phyloP scores from a whole-genome alignment of 176 grass and related monocot genomes.

The Pontederia paniculata region DNA sequence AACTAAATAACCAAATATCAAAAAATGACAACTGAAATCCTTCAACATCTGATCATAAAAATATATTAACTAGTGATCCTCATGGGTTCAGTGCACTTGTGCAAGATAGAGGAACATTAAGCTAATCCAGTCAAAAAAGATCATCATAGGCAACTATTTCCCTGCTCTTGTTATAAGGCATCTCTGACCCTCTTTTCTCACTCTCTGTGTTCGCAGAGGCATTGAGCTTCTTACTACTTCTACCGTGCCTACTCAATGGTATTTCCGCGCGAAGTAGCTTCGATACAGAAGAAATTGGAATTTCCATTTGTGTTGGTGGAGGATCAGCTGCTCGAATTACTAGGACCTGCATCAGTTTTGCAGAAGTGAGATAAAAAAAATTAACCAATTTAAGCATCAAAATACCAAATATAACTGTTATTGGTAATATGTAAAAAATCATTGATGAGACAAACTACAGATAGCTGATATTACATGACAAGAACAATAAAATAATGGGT shows the following conservation, averaged over 20 bases:
- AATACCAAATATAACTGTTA: too few species aligned
- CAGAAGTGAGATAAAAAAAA: neutral
- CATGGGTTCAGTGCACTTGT: too few species aligned
- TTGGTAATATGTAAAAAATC: neutral
- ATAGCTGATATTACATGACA: neutral
- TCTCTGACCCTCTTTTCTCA: slow-evolving; percentile 25
- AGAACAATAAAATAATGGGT: too few species aligned
- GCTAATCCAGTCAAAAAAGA: slow-evolving; percentile 38
- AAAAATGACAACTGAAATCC: too few species aligned
- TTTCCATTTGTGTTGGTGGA: slow-evolving; percentile 9
- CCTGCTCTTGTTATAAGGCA: slow-evolving; percentile 21
- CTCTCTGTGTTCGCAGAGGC: slow-evolving; percentile 1
- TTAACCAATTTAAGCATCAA: neutral
- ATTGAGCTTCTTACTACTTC: slow-evolving; percentile 28
- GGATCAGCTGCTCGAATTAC: slow-evolving; percentile 37
- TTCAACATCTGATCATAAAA: too few species aligned
- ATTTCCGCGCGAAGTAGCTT: slow-evolving; percentile 17
- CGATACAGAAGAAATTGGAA: slow-evolving; percentile 10
- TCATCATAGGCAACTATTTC: slow-evolving; percentile 89
- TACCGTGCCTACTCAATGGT: slow-evolving; percentile 17
- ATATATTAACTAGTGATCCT: too few species aligned
- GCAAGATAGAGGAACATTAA: too few species aligned
- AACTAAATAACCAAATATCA: too few species aligned
- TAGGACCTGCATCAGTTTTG: slow-evolving; percentile 33
- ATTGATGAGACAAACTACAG: neutral